Percentiles rank a stretch among this genome's conserved stretches.
Evolutionary conservation across 345 rosid genomes (phyloP).

Genomic region (Triadica sebifera): DNA sequence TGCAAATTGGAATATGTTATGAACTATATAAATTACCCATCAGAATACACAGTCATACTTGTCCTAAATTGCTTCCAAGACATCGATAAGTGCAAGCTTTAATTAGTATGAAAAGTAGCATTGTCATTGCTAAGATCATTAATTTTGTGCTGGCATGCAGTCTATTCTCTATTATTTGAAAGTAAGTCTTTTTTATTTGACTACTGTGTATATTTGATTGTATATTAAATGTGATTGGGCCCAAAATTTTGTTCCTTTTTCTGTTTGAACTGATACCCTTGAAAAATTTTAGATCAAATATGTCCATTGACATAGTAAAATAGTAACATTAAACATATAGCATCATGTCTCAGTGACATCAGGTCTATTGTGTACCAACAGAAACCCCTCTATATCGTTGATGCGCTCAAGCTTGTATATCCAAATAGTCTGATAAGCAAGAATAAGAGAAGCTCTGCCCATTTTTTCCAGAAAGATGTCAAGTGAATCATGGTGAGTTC

Average conservation of each 20-base stretch:
- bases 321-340: neutral
- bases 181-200: conserved; percentile 1
- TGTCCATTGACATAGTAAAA: neutral
- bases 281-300: neutral
- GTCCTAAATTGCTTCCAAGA: neutral
- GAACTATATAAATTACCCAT: no score
- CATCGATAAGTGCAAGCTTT: neutral
- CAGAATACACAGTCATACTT: no score
- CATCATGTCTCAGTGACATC: neutral
- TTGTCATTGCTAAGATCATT: neutral
- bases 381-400: neutral
- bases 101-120: neutral
- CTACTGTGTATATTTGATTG: neutral
- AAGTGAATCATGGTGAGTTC: neutral
- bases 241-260: neutral
- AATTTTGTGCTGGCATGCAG: conserved; percentile 2
- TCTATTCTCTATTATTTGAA: neutral
- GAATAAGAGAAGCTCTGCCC: neutral
- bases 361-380: neutral
- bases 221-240: neutral
- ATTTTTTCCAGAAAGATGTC: neutral
- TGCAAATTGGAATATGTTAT: neutral
- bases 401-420: neutral
- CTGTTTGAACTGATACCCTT: neutral
- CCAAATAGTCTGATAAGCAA: neutral